These are phyloP conservation scores for Chlorella sp. DNA, from an alignment of 139 green algal genomes.

Conservation along the genomic window DNA sequence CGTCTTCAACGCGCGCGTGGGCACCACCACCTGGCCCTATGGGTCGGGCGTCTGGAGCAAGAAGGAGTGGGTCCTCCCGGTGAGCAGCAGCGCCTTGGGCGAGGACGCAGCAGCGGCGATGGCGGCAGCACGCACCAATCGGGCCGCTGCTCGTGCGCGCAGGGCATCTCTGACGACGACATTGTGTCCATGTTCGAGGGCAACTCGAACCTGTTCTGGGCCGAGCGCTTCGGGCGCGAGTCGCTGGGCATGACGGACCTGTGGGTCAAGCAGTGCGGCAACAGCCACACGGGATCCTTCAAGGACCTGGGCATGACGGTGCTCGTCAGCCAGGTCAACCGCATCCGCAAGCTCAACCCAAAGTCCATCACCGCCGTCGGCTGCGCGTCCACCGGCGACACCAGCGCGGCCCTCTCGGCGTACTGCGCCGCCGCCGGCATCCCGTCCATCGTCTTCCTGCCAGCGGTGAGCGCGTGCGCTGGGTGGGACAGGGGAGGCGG, in stretches of 20 bases:
- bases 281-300: constrained; percentile 97
- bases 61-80: constrained; percentile 98
- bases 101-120: not conserved
- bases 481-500: no score
- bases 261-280: constrained; percentile 99
- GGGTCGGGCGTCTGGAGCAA: constrained; percentile 98
- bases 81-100: constrained; percentile 31
- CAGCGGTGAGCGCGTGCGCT: constrained; percentile 45
- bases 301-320: constrained; percentile 99
- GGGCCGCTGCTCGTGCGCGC: no score
- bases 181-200: constrained; percentile 99
- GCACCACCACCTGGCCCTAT: constrained; percentile 92
- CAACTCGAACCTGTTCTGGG: constrained; percentile 99
- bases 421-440: constrained; percentile 97
- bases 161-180: constrained; percentile 85
- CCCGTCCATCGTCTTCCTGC: constrained; percentile 98
- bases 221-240: constrained; percentile 93
- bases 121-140: not conserved
- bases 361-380: constrained; percentile 88
- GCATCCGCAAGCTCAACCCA: constrained; percentile 80
- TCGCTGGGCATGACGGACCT: constrained; percentile 91
- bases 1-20: constrained; percentile 88
- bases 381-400: constrained; percentile 98
- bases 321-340: constrained; percentile 76
- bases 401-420: constrained; percentile 91